phyloP scores from a whole-genome alignment of 495 filamentous ascomycete genomes.

The Echria macrotheca region DNA sequence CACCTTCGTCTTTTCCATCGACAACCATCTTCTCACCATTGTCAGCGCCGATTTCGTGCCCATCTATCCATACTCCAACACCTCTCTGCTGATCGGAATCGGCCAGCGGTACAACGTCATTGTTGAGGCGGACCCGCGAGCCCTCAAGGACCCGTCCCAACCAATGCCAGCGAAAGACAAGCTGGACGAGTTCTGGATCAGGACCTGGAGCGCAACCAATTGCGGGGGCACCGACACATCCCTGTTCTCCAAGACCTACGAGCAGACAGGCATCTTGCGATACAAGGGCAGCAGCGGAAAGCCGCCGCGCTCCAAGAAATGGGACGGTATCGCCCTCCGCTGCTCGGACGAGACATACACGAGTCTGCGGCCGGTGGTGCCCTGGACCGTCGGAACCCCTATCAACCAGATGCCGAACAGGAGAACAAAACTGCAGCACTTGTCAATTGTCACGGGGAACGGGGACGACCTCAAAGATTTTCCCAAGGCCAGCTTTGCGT shows the following conservation, averaged over 20 bases:
- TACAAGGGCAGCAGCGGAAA: conserved; percentile 16
- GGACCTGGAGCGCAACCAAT: conserved; percentile 14
- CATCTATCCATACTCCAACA: conserved; percentile 37
- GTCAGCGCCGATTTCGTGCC: conserved; percentile 44
- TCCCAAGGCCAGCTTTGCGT: not conserved
- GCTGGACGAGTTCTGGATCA: conserved; percentile 7
- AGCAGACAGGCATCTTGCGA: conserved; percentile 29
- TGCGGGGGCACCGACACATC: conserved; percentile 36
- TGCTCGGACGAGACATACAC: conserved; percentile 19
- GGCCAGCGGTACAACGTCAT: conserved; percentile 66
- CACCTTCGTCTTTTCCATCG: conserved; percentile 30
- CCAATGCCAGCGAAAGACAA: conserved; percentile 17
- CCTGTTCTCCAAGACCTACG: conserved; percentile 29
- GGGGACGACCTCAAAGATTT: not conserved
- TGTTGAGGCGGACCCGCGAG: conserved; percentile 49
- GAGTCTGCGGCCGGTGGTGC: conserved; percentile 17
- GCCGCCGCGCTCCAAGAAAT: conserved; percentile 24
- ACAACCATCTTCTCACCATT: conserved; percentile 44
- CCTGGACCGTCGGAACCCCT: conserved; percentile 16
- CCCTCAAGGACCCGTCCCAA: conserved; percentile 51
- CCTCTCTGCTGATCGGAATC: conserved; percentile 48
- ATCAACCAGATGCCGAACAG: conserved; percentile 8
- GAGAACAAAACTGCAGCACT: not conserved
- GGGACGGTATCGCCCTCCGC: conserved; percentile 9
- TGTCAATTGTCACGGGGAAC: not conserved